phyloP scores from a whole-genome alignment of 768 basidiomycete genomes.

The Cytidiella melzeri region DNA sequence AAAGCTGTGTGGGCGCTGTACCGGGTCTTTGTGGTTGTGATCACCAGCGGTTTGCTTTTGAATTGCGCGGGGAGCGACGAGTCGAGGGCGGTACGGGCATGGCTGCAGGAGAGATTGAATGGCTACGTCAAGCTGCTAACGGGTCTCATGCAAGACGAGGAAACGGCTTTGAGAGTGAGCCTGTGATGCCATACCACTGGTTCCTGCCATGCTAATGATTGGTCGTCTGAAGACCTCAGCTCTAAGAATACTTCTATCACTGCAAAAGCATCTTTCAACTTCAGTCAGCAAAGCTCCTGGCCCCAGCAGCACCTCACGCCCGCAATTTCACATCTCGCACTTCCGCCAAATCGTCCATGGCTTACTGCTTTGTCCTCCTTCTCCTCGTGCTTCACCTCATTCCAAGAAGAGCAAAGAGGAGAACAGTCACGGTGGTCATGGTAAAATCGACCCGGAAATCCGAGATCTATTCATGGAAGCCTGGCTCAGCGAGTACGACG shows the following conservation, averaged over 20 bases:
- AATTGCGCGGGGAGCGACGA: constrained; percentile 50
- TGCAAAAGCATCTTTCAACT: constrained; percentile 74
- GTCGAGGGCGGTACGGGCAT: constrained; percentile 56
- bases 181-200: neutral
- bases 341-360: constrained; percentile 59
- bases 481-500: constrained; percentile 76
- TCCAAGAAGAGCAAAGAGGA: constrained; percentile 14
- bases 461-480: constrained; percentile 57
- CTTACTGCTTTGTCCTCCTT: constrained; percentile 56
- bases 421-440: constrained; percentile 15
- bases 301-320: constrained; percentile 32
- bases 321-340: constrained; percentile 63
- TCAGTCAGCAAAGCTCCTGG: constrained; percentile 40
- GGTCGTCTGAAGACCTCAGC: constrained; percentile 50
- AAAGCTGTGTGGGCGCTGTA: constrained; percentile 82
- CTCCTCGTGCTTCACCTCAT: constrained; percentile 19
- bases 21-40: constrained; percentile 62
- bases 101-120: constrained; percentile 75
- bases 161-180: constrained; percentile 67
- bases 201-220: neutral
- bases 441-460: constrained; percentile 51
- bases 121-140: constrained; percentile 64
- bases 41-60: constrained; percentile 52
- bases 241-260: constrained; percentile 68
- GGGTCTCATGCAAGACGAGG: constrained; percentile 70